A percentile compares a stretch with the other conserved stretches of the same genome.
These are phyloP conservation scores for Backusella australiensis DNA, from an alignment of 192 early-diverging fungal genomes.

Conservation along the genomic window DNA sequence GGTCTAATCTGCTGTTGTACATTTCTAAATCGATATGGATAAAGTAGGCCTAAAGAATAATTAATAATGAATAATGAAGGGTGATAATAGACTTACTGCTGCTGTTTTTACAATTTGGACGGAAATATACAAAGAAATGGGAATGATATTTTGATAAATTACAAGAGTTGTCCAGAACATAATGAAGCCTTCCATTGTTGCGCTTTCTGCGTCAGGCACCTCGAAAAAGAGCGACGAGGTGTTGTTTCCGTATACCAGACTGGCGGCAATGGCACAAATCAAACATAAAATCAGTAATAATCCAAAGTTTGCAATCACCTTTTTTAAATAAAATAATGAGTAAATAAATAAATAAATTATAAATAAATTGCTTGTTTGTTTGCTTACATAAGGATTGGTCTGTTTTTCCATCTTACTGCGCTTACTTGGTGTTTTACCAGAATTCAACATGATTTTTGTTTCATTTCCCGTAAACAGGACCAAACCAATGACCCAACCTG, in stretches of 20 bases:
- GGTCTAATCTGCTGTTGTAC: conserved; percentile 52
- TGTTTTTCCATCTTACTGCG: conserved; percentile 64
- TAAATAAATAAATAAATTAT: too few relatives aligned
- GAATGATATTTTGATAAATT: conserved; percentile 93
- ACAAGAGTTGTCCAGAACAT: conserved; percentile 81
- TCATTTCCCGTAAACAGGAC: conserved; percentile 74
- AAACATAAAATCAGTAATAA: conserved; percentile 76
- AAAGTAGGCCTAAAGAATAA: conserved; percentile 55
- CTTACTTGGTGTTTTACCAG: conserved; percentile 68
- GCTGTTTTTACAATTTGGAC: conserved; percentile 74
- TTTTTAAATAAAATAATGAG: not conserved
- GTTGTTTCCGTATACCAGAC: conserved; percentile 57
- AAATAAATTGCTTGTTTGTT: not conserved
- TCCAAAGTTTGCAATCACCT: conserved; percentile 79
- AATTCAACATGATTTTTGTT: conserved; percentile 77
- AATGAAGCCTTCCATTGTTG: conserved; percentile 61
- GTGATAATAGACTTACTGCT: not conserved
- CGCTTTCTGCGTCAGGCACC: conserved; percentile 44
- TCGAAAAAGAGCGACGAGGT: conserved; percentile 51
- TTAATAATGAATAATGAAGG: too few relatives aligned
- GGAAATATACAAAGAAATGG: conserved; percentile 91
- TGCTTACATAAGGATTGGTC: conserved; percentile 65
- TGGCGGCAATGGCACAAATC: conserved; percentile 65
- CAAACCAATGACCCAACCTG: conserved; percentile 70
- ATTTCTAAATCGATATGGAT: conserved; percentile 70